Evolutionary conservation across 2,329 filamentous ascomycete genomes (phyloP).

Genomic region (Penicillium thymicola): DNA sequence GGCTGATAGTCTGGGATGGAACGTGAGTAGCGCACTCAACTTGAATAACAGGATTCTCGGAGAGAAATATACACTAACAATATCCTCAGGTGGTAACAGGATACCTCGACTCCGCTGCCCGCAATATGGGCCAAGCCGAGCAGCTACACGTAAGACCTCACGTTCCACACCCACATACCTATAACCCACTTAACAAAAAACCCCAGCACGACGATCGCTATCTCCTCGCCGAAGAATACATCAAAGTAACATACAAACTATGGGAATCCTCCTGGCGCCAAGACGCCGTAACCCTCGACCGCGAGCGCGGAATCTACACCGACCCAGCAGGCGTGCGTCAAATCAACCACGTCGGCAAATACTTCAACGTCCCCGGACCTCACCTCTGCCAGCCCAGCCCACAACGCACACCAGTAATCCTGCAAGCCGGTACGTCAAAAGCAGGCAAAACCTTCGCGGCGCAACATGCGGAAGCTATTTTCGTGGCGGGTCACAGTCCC

Average conservation of each 20-base stretch:
- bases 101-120: conserved; percentile 64
- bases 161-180: neutral
- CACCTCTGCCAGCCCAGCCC: conserved; percentile 65
- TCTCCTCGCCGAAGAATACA: conserved; percentile 61
- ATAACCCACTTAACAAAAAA: neutral
- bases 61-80: neutral
- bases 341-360: conserved; percentile 65
- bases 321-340: conserved; percentile 57
- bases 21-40: conserved; percentile 37
- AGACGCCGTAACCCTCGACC: conserved; percentile 62
- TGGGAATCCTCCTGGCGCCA: conserved; percentile 65
- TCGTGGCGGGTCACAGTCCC: conserved; percentile 64
- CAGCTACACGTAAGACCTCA: conserved; percentile 44
- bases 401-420: conserved; percentile 65
- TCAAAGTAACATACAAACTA: conserved; percentile 64
- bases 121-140: conserved; percentile 57
- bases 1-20: conserved; percentile 52
- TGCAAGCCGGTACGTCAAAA: conserved; percentile 67
- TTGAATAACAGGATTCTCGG: neutral
- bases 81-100: conserved; percentile 58
- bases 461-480: conserved; percentile 68
- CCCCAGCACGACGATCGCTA: conserved; percentile 63
- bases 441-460: conserved; percentile 66
- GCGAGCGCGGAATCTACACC: conserved; percentile 58
- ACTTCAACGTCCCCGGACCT: conserved; percentile 62